phyloP scores from a whole-genome alignment of 768 basidiomycete genomes.

The Cystobasidium ongulense region DNA sequence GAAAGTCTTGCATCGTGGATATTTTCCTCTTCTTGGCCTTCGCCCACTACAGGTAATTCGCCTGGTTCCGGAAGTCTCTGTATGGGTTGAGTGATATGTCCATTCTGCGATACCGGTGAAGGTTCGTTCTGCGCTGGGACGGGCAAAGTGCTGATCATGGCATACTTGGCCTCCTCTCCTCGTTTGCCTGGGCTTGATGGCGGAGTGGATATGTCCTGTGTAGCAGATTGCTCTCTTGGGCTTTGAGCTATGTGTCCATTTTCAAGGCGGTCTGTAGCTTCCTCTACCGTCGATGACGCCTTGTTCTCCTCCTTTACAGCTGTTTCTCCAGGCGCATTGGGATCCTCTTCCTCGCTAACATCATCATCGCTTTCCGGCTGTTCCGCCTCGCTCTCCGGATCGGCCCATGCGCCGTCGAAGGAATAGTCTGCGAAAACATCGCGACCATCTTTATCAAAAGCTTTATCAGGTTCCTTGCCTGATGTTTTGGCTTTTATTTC shows the following conservation, averaged over 20 bases:
- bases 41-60: not conserved
- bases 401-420: constrained; percentile 61
- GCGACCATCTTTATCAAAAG: constrained; percentile 52
- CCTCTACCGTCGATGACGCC: not conserved
- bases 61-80: not conserved
- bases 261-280: not conserved
- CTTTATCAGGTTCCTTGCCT: constrained; percentile 39
- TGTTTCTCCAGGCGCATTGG: not conserved
- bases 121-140: no score
- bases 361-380: not conserved
- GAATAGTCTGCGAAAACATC: constrained; percentile 93
- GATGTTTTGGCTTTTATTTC: constrained; percentile 37
- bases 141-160: no score
- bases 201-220: no score
- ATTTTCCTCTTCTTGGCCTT: not conserved
- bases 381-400: not conserved
- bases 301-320: not conserved
- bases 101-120: no score
- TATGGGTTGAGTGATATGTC: no score
- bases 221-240: no score
- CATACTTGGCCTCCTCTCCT: no score
- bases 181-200: no score
- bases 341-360: not conserved
- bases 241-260: no score
- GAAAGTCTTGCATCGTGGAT: not conserved